Evolutionary conservation across 139 green algal species (phyloP).

Genomic region (Chlamydomonas eustigma): DNA sequence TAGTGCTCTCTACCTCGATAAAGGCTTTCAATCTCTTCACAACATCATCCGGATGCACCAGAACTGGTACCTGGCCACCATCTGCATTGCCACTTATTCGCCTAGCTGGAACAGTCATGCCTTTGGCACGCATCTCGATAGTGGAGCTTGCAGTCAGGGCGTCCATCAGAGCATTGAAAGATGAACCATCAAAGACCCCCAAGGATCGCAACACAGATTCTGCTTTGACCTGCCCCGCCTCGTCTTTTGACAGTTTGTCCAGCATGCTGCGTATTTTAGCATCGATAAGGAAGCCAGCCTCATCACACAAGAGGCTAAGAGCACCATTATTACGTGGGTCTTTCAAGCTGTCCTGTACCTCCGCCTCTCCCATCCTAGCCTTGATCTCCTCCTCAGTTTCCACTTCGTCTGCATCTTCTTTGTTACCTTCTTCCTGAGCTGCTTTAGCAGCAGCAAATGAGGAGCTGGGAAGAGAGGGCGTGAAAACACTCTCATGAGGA

Average conservation of each 20-base stretch:
- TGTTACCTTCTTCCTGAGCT: background rate
- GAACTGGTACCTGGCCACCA: background rate
- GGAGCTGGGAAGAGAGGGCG: constrained; percentile 21
- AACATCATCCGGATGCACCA: constrained; percentile 62
- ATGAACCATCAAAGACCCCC: constrained; percentile 40
- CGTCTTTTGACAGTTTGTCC: constrained; percentile 21
- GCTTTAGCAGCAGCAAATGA: background rate
- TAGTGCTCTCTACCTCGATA: constrained; percentile 33
- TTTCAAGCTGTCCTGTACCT: constrained; percentile 35
- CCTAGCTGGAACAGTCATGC: constrained; percentile 18
- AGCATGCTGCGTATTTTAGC: constrained; percentile 31
- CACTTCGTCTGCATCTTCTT: background rate
- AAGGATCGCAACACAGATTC: constrained; percentile 57
- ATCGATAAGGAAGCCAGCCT: constrained; percentile 73
- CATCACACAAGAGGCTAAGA: constrained; percentile 60
- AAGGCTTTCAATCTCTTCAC: constrained; percentile 47
- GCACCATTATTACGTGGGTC: constrained; percentile 43
- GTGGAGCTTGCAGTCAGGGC: constrained; percentile 44
- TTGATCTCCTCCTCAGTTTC: constrained; percentile 11
- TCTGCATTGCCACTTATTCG: background rate
- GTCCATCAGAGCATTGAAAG: constrained; percentile 65
- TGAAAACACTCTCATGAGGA: constrained; percentile 61
- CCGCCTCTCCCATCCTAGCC: constrained; percentile 10
- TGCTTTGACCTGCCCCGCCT: constrained; percentile 40
- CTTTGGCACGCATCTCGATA: constrained; percentile 42